These are phyloP conservation scores for Amphicarpaea edgeworthii DNA, from an alignment of 306 rosid genomes.

Conservation along the genomic window DNA sequence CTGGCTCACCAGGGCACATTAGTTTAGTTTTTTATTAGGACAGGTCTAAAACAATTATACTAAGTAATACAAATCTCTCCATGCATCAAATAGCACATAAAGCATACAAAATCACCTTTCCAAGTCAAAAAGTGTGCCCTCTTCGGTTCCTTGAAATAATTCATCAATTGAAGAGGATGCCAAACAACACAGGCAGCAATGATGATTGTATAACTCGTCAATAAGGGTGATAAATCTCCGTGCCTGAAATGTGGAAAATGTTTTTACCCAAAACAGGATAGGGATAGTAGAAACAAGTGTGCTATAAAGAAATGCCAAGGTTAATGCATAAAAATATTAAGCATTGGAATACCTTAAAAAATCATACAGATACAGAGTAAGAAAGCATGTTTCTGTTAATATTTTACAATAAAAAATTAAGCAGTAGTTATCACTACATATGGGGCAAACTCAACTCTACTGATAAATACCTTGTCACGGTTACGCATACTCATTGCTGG, in stretches of 20 bases:
- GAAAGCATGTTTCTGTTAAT: constrained; percentile 16
- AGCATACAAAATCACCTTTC: constrained; percentile 71
- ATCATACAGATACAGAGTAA: constrained; percentile 15
- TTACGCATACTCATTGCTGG: constrained; percentile 95
- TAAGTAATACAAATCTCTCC: constrained; percentile 15
- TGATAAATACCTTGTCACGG: constrained; percentile 78
- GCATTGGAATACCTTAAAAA: constrained; percentile 29
- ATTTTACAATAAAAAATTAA: constrained; percentile 2
- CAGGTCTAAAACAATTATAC: constrained; percentile 26
- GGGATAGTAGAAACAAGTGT: constrained; percentile 14
- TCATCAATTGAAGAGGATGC: constrained; percentile 91
- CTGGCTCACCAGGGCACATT: background rate
- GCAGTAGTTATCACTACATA: constrained; percentile 22
- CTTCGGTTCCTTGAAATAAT: constrained; percentile 94
- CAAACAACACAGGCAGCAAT: constrained; percentile 76
- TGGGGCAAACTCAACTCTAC: constrained; percentile 26
- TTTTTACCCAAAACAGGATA: constrained; percentile 32
- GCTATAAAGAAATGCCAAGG: constrained; percentile 20
- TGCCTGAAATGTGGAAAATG: constrained; percentile 63
- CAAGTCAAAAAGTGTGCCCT: constrained; percentile 91
- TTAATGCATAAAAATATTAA: constrained; percentile 20
- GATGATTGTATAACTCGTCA: constrained; percentile 96
- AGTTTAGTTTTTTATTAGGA: background rate
- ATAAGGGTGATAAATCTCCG: constrained; percentile 90
- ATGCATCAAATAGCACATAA: constrained; percentile 34